Percentiles rank a stretch among this genome's conserved stretches.
phyloP scores from a whole-genome alignment of 1,284 basidiomycete species.

The Tilletia caries region DNA sequence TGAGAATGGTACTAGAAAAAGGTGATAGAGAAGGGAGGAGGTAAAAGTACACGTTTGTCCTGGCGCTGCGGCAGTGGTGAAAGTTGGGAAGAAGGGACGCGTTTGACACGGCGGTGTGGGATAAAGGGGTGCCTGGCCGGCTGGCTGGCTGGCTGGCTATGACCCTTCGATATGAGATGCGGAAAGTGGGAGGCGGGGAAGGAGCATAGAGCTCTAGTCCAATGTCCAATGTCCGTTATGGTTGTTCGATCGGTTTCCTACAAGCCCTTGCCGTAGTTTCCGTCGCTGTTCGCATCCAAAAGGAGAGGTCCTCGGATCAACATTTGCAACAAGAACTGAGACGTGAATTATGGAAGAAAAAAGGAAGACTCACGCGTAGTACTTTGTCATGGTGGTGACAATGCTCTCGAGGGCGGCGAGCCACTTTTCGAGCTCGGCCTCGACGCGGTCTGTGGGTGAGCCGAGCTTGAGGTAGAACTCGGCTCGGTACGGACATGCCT shows the following conservation, averaged over 20 bases:
- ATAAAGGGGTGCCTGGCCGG: too few relatives aligned
- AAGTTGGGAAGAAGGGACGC: background rate
- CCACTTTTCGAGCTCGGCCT: slow-evolving; percentile 73
- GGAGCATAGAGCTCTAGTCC: too few relatives aligned
- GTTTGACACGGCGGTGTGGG: too few relatives aligned
- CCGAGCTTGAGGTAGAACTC: slow-evolving; percentile 88
- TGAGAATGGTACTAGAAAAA: too few relatives aligned
- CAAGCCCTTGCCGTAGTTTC: slow-evolving; percentile 44
- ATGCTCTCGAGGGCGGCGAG: slow-evolving; percentile 70
- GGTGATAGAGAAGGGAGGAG: background rate
- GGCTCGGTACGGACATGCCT: slow-evolving; percentile 85
- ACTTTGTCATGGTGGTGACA: slow-evolving; percentile 67
- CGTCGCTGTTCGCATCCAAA: slow-evolving; percentile 28
- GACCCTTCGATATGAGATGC: too few relatives aligned
- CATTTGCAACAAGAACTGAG: too few relatives aligned
- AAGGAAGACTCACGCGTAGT: slow-evolving; percentile 57
- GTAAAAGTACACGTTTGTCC: background rate
- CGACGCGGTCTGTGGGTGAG: slow-evolving; percentile 66
- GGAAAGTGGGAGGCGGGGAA: too few relatives aligned
- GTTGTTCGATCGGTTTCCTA: slow-evolving; percentile 13
- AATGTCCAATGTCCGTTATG: too few relatives aligned
- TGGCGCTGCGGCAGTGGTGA: background rate
- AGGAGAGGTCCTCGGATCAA: background rate
- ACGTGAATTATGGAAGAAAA: background rate
- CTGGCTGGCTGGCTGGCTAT: background rate